phyloP scores from a whole-genome alignment of 495 filamentous ascomycete genomes.

The Lasiosphaeria miniovina region DNA sequence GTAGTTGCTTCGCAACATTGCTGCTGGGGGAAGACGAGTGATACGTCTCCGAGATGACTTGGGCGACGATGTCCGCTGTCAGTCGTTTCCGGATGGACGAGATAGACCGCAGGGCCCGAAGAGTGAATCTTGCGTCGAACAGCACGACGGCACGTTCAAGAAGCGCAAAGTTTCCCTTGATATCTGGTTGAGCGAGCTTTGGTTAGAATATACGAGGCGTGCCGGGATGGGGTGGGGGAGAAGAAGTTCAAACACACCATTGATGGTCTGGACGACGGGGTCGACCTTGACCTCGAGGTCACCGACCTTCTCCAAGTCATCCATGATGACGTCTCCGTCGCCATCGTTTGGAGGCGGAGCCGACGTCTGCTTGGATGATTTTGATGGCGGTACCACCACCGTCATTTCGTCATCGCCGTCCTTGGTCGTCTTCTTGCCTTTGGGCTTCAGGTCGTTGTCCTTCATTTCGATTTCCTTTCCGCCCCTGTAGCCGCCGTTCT shows the following conservation, averaged over 20 bases:
- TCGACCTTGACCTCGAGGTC: conserved; percentile 61
- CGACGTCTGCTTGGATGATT: conserved; percentile 62
- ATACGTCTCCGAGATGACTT: conserved; percentile 80
- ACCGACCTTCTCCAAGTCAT: conserved; percentile 56
- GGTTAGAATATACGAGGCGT: conserved; percentile 2
- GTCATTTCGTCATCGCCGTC: conserved; percentile 77
- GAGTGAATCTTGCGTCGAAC: conserved; percentile 92
- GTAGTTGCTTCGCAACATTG: conserved; percentile 63
- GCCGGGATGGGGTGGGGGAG: conserved; percentile 1
- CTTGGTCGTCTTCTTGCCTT: conserved; percentile 61
- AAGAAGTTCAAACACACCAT: conserved; percentile 35
- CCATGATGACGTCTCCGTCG: conserved; percentile 76
- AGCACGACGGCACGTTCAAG: conserved; percentile 88
- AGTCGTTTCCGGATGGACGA: conserved; percentile 91
- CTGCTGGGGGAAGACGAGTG: conserved; percentile 52
- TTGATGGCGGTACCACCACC: conserved; percentile 78
- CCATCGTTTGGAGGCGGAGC: conserved; percentile 56
- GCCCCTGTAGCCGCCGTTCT: conserved; percentile 73
- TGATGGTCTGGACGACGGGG: conserved; percentile 57
- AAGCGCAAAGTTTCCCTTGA: conserved; percentile 87
- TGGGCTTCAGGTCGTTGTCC: conserved; percentile 65
- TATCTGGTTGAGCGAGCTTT: conserved; percentile 56
- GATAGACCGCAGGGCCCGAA: conserved; percentile 90
- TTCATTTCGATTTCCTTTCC: conserved; percentile 81
- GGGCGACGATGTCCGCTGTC: conserved; percentile 72